Percentiles rank a stretch among this genome's conserved stretches.
Conservation (phyloP, 768 basidiomycete genomes). For the Trametes villosa region DNA sequence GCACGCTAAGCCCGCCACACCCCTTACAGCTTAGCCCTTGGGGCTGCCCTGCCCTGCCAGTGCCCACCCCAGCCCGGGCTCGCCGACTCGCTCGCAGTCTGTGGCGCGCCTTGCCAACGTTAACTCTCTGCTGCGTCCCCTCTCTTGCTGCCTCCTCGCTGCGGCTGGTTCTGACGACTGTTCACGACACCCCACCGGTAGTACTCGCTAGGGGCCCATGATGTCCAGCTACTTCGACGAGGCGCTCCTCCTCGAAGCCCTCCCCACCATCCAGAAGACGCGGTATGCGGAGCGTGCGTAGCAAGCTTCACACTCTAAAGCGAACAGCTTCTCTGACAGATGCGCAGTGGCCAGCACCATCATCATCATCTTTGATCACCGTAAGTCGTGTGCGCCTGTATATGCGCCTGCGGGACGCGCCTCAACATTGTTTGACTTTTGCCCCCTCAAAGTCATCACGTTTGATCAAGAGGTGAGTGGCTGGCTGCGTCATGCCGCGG, state of each 20-base stretch:
- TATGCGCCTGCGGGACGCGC: neutral
- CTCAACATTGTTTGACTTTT: neutral
- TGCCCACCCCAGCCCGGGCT: neutral
- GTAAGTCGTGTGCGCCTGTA: slow-evolving; percentile 39
- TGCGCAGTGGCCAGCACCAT: slow-evolving; percentile 52
- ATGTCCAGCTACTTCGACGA: neutral
- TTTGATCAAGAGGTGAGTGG: slow-evolving; percentile 53
- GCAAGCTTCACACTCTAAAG: neutral
- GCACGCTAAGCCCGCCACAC: neutral
- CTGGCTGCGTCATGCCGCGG: neutral
- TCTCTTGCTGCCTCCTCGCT: neutral
- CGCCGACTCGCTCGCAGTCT: no score
- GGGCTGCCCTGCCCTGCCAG: neutral
- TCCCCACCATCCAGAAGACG: slow-evolving; percentile 20
- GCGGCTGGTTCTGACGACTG: neutral
- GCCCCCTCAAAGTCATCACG: slow-evolving; percentile 47
- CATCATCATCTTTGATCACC: slow-evolving; percentile 58
- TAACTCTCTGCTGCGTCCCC: slow-evolving; percentile 1
- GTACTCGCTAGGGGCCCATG: neutral
- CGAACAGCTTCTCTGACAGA: neutral
- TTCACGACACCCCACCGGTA: neutral
- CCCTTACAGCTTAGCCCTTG: neutral
- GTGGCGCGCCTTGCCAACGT: neutral
- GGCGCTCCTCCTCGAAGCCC: slow-evolving; percentile 11
- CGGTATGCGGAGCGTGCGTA: slow-evolving; percentile 28